Evolutionary conservation across 2,329 filamentous ascomycete genomes (phyloP), one percentile per base, ranked within the genome.

Genomic region (Fusarium falciforme): DNA sequence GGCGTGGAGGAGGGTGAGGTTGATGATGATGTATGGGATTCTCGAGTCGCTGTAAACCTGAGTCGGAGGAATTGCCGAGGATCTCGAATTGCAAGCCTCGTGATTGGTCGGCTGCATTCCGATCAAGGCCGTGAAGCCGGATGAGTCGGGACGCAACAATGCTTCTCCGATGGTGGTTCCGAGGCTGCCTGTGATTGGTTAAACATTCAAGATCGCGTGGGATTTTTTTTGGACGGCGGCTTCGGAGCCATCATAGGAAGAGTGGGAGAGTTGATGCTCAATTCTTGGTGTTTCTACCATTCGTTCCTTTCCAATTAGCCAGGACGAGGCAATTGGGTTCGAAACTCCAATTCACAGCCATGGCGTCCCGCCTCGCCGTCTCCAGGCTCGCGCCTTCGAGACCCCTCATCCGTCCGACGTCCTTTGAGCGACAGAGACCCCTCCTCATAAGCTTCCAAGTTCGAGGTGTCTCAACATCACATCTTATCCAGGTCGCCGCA

Each of bases 1-100:
- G 72, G 73, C 60, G 63, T 52, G 54, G 10, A 60, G 54, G 54
- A 38, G 59, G 66, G 67, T 31, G 65, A 57, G 63, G 61, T 67
- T 38, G 75, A 78, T 73, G 75, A 78, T 78, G 77, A 76, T 77
- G 77, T 68, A 68, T 72, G 54, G 58, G 67, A 69, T 72, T 70
- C 66, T 47, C 47, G 17, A 27, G 17, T 6, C 22, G 27, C 47
- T 52, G 61, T 73, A 70, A 73, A 75, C 64, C 73, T 62, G 74
- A 75, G 74, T 71, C 70, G 74, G 71, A 74, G 64, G 68, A 65
- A 87, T 87, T 88, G 85, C 87, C 87, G 87, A 88, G 87, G 85
- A 84, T 84, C 80, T 82, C 73, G 80, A 85, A 87, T 84, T 85
- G 80, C 77, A 74, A 79, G 75, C 69, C 74, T 68, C 76, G 66